Conservation (phyloP, 2,329 filamentous ascomycete genomes). For the Myriosclerotinia duriaeana region DNA sequence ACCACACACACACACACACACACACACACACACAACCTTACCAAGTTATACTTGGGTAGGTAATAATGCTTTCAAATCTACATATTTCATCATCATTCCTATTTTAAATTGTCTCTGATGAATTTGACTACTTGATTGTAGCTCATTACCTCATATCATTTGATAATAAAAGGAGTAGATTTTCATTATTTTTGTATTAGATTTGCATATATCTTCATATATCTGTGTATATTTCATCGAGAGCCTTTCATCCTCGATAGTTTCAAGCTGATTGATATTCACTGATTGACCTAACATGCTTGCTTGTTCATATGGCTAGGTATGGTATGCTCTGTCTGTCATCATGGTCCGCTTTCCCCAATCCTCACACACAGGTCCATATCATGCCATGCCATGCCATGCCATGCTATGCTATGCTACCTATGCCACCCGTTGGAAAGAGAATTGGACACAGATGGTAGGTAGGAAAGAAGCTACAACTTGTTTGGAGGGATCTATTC, state of each 20-base stretch:
- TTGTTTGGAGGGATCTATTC: constrained; percentile 14
- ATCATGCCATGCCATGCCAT: neutral
- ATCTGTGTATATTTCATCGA: neutral
- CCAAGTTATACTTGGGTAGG: too few relatives aligned
- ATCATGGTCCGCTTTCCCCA: neutral
- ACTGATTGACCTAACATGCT: neutral
- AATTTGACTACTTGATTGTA: neutral
- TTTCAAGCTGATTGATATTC: neutral
- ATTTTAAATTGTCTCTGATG: constrained; percentile 22
- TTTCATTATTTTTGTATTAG: neutral
- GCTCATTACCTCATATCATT: neutral
- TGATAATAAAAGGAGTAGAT: neutral
- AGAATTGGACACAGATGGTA: neutral
- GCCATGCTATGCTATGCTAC: neutral
- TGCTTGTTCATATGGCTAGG: neutral
- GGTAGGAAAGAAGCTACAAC: constrained; percentile 5
- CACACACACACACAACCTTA: neutral
- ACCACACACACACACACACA: too few relatives aligned
- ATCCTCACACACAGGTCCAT: neutral
- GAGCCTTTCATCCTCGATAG: constrained; percentile 1
- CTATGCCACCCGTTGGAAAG: too few relatives aligned
- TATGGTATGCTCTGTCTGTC: constrained; percentile 3
- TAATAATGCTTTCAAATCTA: too few relatives aligned
- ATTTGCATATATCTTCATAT: neutral
- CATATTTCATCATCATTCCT: constrained; percentile 19